These are phyloP conservation scores for Gracilaria domingensis DNA, from an alignment of 23 red algal genomes.

Conservation along the genomic window DNA sequence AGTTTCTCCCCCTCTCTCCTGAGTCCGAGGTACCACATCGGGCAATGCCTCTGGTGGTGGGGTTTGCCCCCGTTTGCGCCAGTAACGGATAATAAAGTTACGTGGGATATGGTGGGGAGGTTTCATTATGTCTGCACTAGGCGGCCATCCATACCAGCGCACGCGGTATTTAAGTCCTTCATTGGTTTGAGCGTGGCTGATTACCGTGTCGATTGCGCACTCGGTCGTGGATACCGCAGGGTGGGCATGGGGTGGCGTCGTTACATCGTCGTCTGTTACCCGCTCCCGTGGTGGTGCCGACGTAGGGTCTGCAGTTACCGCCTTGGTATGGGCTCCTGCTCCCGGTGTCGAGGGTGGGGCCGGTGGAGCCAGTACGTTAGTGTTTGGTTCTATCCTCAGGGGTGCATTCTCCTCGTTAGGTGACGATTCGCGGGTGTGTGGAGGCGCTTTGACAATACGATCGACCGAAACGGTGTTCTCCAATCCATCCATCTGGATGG, in stretches of 20 bases:
- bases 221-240: not conserved
- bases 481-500: not conserved
- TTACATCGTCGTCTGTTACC: not conserved
- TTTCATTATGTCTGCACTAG: not conserved
- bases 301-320: not conserved
- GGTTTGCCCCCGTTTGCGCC: not conserved
- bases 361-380: not conserved
- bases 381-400: not conserved
- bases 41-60: not conserved
- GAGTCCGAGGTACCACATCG: not conserved
- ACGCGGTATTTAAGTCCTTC: not conserved
- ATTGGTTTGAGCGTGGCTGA: not conserved
- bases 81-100: not conserved
- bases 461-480: slow-evolving; percentile 4
- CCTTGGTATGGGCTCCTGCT: not conserved
- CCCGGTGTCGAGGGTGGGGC: not conserved
- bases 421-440: not conserved
- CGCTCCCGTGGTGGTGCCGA: not conserved
- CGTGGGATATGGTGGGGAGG: not conserved
- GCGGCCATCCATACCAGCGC: not conserved
- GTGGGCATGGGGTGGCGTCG: not conserved
- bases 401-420: not conserved
- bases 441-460: not conserved
- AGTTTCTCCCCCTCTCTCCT: not conserved
- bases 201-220: not conserved